Evolutionary conservation across 164 flowering plant species (phyloP).

Genomic region (Chimonanthus salicifolius): DNA sequence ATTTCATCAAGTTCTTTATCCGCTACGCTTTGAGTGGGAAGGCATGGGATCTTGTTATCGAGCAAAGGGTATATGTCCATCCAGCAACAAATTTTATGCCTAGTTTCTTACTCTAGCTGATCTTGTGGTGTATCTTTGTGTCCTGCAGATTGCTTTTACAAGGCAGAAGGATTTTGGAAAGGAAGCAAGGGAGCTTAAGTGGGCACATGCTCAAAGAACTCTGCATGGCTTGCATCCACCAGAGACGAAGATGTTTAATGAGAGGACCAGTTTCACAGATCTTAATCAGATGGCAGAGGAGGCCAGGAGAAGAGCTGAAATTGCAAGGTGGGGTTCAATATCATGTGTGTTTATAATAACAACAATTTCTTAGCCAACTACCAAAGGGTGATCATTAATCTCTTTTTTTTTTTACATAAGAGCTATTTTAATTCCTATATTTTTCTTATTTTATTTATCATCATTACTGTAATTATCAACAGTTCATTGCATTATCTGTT

Average conservation of each 20-base stretch:
- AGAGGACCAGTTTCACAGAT: conserved; percentile 56
- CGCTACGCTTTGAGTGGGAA: conserved; percentile 71
- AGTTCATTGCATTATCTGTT: too few species aligned
- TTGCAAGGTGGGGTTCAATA: conserved; percentile 63
- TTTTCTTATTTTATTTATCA: neutral
- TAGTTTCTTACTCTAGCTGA: neutral
- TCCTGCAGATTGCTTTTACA: conserved; percentile 81
- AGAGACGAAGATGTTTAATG: conserved; percentile 66
- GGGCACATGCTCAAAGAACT: conserved; percentile 94
- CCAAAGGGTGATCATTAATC: neutral
- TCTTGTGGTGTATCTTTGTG: neutral
- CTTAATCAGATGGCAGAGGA: conserved; percentile 72
- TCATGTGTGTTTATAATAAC: neutral
- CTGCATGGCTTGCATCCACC: conserved; percentile 86
- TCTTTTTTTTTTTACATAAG: too few species aligned
- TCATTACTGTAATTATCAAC: too few species aligned
- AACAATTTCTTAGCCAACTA: neutral
- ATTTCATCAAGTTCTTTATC: conserved; percentile 61
- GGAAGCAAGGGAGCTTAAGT: conserved; percentile 79
- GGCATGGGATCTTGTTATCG: conserved; percentile 89
- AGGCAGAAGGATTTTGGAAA: conserved; percentile 86
- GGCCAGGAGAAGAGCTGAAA: conserved; percentile 57
- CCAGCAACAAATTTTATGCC: too few species aligned
- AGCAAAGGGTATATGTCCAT: conserved; percentile 61
- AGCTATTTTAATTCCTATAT: neutral